phyloP scores from a whole-genome alignment of 1,284 basidiomycete species.

The Leccinum angustisporum region DNA sequence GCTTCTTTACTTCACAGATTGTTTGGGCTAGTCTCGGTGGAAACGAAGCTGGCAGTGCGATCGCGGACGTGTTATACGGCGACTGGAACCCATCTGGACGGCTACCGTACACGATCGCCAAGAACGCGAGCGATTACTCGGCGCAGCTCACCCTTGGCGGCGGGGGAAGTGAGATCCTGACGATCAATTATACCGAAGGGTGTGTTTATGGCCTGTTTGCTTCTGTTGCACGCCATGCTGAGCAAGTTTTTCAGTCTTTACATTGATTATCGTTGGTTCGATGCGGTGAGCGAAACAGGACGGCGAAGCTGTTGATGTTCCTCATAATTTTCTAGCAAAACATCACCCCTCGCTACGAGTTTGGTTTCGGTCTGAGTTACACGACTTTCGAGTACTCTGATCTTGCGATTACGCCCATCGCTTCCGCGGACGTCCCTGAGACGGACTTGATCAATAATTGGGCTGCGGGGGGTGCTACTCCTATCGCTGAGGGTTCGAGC shows the following conservation, averaged over 20 bases:
- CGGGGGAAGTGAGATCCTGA: constrained; percentile 24
- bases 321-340: constrained; percentile 27
- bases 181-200: constrained; percentile 41
- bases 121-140: constrained; percentile 34
- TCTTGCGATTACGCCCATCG: constrained; percentile 46
- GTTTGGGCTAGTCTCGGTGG: constrained; percentile 56
- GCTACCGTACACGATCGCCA: constrained; percentile 62
- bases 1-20: constrained; percentile 25
- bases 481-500: constrained; percentile 32
- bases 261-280: constrained; percentile 62
- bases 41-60: constrained; percentile 51
- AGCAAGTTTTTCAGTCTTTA: constrained; percentile 37
- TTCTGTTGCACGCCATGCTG: not conserved
- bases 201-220: constrained; percentile 25
- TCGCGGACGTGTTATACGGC: constrained; percentile 48
- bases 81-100: constrained; percentile 54
- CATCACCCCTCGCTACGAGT: constrained; percentile 59
- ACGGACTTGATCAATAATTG: constrained; percentile 47
- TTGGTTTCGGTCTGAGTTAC: constrained; percentile 74
- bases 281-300: constrained; percentile 28
- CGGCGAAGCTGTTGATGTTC: not conserved
- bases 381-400: constrained; percentile 71
- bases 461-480: constrained; percentile 50
- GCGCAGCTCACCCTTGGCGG: constrained; percentile 36
- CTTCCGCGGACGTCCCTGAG: constrained; percentile 34